phyloP scores from a whole-genome alignment of 768 basidiomycete species.

The Suillus clintonianus region DNA sequence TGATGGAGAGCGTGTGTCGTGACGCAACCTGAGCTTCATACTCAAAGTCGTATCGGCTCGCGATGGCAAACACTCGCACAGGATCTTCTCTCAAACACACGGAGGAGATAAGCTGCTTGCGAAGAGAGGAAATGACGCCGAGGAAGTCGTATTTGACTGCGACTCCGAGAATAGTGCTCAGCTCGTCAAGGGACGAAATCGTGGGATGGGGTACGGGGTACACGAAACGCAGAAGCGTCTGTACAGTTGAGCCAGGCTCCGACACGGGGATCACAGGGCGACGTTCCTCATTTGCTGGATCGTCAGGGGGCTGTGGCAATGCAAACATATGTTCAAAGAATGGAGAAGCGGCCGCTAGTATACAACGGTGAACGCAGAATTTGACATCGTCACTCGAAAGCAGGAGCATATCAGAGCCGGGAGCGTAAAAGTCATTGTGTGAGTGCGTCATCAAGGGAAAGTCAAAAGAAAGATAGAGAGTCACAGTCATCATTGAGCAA shows the following conservation, averaged over 20 bases:
- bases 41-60: conserved; percentile 63
- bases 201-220: conserved; percentile 62
- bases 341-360: conserved; percentile 63
- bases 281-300: conserved; percentile 16
- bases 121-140: conserved; percentile 48
- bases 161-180: conserved; percentile 50
- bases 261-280: conserved; percentile 56
- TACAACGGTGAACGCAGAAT: conserved; percentile 62
- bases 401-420: conserved; percentile 56
- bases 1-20: conserved; percentile 50
- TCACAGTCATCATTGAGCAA: conserved; percentile 12
- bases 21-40: conserved; percentile 66
- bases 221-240: conserved; percentile 56
- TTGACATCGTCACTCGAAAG: conserved; percentile 45
- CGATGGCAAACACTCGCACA: conserved; percentile 69
- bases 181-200: conserved; percentile 53
- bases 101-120: conserved; percentile 51
- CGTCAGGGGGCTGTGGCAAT: conserved; percentile 51
- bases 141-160: conserved; percentile 68
- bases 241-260: conserved; percentile 47
- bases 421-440: conserved; percentile 41
- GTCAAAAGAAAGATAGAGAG: conserved; percentile 4
- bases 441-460: conserved; percentile 27
- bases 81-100: conserved; percentile 50
- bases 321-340: conserved; percentile 73